These are phyloP conservation scores for Amoebophrya sp. DNA, from an alignment of 169 alveolate genomes.

Conservation along the genomic window DNA sequence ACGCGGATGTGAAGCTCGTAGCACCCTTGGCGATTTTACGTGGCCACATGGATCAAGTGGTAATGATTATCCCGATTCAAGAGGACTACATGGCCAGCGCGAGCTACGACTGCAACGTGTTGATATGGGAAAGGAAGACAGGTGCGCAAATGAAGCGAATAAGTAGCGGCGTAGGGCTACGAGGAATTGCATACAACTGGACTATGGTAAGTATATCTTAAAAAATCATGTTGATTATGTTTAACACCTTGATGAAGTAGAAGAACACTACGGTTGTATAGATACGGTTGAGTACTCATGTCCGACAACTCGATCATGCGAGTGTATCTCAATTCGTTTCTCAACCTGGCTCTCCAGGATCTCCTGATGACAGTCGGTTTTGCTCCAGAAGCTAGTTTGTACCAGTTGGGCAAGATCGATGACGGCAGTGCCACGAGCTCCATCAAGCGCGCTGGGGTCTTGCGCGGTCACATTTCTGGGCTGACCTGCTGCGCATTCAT, in stretches of 20 bases:
- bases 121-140: not conserved
- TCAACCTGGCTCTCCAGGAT: not conserved
- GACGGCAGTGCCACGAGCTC: not conserved
- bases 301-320: no score
- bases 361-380: not conserved
- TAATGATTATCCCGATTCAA: not conserved
- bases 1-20: not conserved
- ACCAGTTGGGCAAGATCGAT: not conserved
- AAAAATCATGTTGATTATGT: no score
- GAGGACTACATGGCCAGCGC: not conserved
- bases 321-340: no score
- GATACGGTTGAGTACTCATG: no score
- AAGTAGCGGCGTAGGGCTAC: not conserved
- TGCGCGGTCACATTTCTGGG: slow-evolving; percentile 7
- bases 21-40: not conserved
- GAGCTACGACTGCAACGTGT: not conserved
- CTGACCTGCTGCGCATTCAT: not conserved
- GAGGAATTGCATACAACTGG: not conserved
- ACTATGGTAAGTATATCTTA: not conserved
- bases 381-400: not conserved
- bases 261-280: no score
- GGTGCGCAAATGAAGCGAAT: not conserved
- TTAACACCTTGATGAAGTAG: not conserved
- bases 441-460: not conserved
- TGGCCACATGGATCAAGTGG: slow-evolving; percentile 20